Conservation (phyloP, 1,284 basidiomycete species). For the Cronartium quercuum region DNA sequence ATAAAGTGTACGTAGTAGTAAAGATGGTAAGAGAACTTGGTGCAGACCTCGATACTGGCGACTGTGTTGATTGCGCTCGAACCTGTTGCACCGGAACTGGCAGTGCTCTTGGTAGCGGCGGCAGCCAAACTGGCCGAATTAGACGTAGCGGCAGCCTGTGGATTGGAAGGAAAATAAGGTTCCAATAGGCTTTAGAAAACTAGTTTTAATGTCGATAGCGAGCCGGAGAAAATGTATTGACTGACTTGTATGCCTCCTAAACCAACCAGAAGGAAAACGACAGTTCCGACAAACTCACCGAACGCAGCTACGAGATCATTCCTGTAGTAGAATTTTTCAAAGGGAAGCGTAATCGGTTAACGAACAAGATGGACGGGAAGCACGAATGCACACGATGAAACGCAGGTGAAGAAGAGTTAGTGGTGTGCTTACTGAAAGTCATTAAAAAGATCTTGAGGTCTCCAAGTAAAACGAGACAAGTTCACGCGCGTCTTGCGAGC, state of each 20-base stretch:
- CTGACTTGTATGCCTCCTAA: conserved; percentile 37
- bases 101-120: conserved; percentile 7
- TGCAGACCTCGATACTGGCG: conserved; percentile 19
- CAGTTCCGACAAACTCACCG: conserved; percentile 34
- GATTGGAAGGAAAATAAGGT: not conserved
- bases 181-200: not conserved
- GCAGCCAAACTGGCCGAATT: conserved; percentile 2
- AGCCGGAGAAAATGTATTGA: not conserved
- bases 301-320: conserved; percentile 30
- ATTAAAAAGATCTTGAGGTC: not conserved
- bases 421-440: not conserved
- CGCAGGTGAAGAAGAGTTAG: not conserved
- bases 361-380: not conserved
- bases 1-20: too few relatives aligned
- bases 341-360: too few relatives aligned
- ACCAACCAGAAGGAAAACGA: conserved; percentile 30
- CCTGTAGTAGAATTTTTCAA: not conserved
- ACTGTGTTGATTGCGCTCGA: conserved; percentile 34
- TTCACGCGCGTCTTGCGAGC: not conserved
- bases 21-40: not conserved
- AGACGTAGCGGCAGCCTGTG: conserved; percentile 32
- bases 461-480: not conserved
- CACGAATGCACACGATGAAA: not conserved
- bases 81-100: not conserved
- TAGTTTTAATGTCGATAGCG: too few relatives aligned